Base-by-base conservation (phyloP, 345 rosid species). In the Dipteronia sinensis region DNA sequence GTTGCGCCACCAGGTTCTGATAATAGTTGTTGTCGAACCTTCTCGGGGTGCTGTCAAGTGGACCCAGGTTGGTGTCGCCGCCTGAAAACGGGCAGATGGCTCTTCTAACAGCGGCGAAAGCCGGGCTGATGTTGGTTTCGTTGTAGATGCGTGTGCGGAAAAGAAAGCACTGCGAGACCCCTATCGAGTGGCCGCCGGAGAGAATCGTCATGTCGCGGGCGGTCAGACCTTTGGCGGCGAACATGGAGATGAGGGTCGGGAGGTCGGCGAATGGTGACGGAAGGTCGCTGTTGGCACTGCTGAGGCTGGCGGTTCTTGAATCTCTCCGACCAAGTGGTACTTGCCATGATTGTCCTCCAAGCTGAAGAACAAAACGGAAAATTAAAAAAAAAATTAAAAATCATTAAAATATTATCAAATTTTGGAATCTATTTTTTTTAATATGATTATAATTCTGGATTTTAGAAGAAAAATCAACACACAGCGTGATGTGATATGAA, bases 291-390 rank as follows among this genome's bases (percentile, higher is more conserved):
- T 88, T 86, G 72, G 91, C 91, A 12, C 31, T 71, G 2, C 67
- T 80, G 15, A 64, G 73, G 68, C 77, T 85, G 23, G 92, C 90
- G 22, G 84, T 89, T 65, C 83, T 87, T 53, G 92, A 71, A 40
- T 87, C 90, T 70, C 87, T 81, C 38, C 90, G 80, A 49, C 89
- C 92, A 2, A 89, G 79, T 19, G 72, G 78, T 15, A 87, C 90
- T 0, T 68, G 34, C 88, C 89, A 89, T 47, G 76, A 55, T 0
- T 87, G 82, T 29, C 87, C 89, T 65, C 89, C 78, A 17, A 71
- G 80, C 83, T 82, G 71, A 58, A 31, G 29, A 59, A 7, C 0
- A 17, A 44, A 6, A 27, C 27, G 27, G 27, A 27, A 27, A 27
- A 0, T 27, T 0, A 27, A 27, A 0, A 10, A 46, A 46, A 46